phyloP scores from a whole-genome alignment of 208 protist species.

The Trypanosoma platydactyli region DNA sequence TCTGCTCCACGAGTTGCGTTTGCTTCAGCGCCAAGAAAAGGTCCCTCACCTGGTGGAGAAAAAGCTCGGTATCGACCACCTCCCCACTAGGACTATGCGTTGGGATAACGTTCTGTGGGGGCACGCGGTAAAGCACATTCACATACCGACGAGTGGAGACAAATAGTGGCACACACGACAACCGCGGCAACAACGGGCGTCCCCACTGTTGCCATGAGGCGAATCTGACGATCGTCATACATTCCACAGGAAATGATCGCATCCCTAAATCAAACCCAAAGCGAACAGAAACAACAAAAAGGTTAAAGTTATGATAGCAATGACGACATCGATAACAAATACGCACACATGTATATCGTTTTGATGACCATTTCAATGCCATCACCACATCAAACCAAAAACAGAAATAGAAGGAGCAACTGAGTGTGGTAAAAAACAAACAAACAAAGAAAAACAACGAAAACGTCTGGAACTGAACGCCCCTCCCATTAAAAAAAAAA shows the following conservation, averaged over 20 bases:
- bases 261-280: slow-evolving; percentile 10
- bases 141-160: slow-evolving; percentile 47
- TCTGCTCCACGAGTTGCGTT: slow-evolving; percentile 69
- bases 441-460: slow-evolving; percentile 2
- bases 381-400: slow-evolving; percentile 6
- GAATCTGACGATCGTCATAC: background rate
- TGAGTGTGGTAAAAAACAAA: background rate
- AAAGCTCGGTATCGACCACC: slow-evolving; percentile 69
- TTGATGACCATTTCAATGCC: background rate
- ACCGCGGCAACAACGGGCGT: too few relatives aligned
- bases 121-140: slow-evolving; percentile 76
- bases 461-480: background rate
- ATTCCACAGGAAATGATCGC: slow-evolving; percentile 12
- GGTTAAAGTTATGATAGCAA: slow-evolving; percentile 3
- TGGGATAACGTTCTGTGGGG: slow-evolving; percentile 65
- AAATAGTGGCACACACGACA: slow-evolving; percentile 6
- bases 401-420: slow-evolving; percentile 1
- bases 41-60: slow-evolving; percentile 63
- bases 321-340: slow-evolving; percentile 9
- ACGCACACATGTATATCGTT: slow-evolving; percentile 13
- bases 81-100: slow-evolving; percentile 69
- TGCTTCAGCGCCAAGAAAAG: slow-evolving; percentile 64
- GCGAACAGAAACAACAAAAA: slow-evolving; percentile 14
- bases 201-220: slow-evolving; percentile 5
- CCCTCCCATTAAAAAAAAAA: background rate